phyloP scores from a whole-genome alignment of 257 asterid species.

The Scutellaria baicalensis region DNA sequence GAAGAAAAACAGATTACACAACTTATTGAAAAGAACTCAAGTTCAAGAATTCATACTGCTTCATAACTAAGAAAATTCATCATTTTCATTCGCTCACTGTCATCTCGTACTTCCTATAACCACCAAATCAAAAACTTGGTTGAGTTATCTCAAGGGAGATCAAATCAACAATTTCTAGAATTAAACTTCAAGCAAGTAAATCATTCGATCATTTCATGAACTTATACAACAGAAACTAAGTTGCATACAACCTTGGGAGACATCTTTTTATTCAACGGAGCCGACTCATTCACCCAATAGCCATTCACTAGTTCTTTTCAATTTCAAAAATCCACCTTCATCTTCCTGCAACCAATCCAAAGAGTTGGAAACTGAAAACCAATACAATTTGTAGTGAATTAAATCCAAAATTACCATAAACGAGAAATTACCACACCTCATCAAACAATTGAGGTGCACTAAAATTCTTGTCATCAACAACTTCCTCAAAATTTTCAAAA shows the following conservation, averaged over 20 bases:
- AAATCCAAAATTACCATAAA: background rate
- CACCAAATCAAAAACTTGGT: slow-evolving; percentile 1
- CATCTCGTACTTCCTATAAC: slow-evolving; percentile 57
- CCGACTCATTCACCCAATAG: slow-evolving; percentile 54
- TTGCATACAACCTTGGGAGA: slow-evolving; percentile 40
- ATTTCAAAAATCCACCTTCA: slow-evolving; percentile 77
- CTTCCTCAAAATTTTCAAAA: slow-evolving; percentile 20
- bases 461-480: slow-evolving; percentile 10
- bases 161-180: background rate
- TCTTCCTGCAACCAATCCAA: slow-evolving; percentile 34
- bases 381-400: background rate
- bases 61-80: slow-evolving; percentile 72
- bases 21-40: background rate
- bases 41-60: slow-evolving; percentile 57
- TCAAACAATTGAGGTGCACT: slow-evolving; percentile 19
- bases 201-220: background rate
- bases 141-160: background rate
- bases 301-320: slow-evolving; percentile 73
- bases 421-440: slow-evolving; percentile 28
- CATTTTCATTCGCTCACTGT: slow-evolving; percentile 60
- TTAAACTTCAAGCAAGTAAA: background rate
- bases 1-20: background rate
- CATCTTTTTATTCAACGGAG: slow-evolving; percentile 76
- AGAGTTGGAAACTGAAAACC: background rate
- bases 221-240: background rate